Evolutionary conservation across 169 alveolate species (phyloP), one percentile per base, ranked within the genome.

Genomic region (Cryptosporidium viatorum): DNA sequence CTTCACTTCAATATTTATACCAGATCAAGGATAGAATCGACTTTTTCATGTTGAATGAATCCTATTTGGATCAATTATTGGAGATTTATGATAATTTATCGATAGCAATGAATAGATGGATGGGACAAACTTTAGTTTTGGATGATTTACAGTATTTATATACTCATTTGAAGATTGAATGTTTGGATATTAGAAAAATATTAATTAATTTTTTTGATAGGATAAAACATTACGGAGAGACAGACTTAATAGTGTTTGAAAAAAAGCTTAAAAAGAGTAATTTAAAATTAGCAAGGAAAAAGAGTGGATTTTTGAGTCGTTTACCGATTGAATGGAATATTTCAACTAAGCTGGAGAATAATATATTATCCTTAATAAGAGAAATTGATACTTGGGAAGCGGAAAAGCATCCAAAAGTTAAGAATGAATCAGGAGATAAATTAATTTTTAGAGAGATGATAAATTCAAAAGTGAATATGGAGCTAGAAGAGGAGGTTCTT

Each of bases 111-210:
- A 41, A 41, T 60, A 41, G 26, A 14, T 80, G 89, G 89, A 80
- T 80, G 41, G 21, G 59, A 31, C 33, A 55, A 51, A 48, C 80
- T 16, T 31, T 65, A 12, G 37, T 80, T 41, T 29, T 80, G 31
- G 89, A 80, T 21, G 89, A 80, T 48, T 31, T 80, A 29, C 55
- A 65, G 16, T 59, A 29, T n/a, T 48, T 80, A 59, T 80, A 80
- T 41, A 43, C 55, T 29, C 62, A 80, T 10, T 80, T 80, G 29
- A 23, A 60, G 67, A 65, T 18, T n/a, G 71, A 65, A 39, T 37
- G 71, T 33, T 29, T 65, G 29, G 51, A 65, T 12, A 65, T 65
- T 29, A 51, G 50, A 0, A 65, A 23, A 8, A 1, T 12, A 7
- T 21, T 10, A 8, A 33, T n/a, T 14, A 12, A 65, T 33, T 33